Percentiles rank a stretch among this genome's conserved stretches.
Evolutionary conservation across 371 early-diverging fungal genomes (phyloP).

Genomic region (Mucor saturninus): DNA sequence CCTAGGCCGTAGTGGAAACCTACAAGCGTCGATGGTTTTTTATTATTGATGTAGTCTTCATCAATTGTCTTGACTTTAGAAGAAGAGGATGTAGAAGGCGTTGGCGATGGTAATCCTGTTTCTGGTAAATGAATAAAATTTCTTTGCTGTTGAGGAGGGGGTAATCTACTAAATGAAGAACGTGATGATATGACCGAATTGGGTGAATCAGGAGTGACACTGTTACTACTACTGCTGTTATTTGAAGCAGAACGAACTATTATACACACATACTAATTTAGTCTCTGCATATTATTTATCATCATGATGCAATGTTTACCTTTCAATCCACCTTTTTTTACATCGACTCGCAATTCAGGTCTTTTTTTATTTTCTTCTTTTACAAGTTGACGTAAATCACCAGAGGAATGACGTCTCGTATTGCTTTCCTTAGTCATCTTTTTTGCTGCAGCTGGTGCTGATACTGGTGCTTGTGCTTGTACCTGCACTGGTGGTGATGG

Average conservation of each 20-base stretch:
- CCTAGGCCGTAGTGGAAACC: slow-evolving; percentile 50
- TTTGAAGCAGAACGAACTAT: slow-evolving; percentile 13
- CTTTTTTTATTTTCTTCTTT: slow-evolving; percentile 24
- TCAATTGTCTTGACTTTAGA: slow-evolving; percentile 8
- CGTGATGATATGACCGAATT: slow-evolving; percentile 41
- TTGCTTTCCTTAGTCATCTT: neutral
- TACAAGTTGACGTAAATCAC: slow-evolving; percentile 33
- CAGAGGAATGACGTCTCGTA: slow-evolving; percentile 29
- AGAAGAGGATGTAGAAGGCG: slow-evolving; percentile 44
- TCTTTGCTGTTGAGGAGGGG: slow-evolving; percentile 31
- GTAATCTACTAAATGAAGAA: slow-evolving; percentile 31
- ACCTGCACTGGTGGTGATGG: neutral
- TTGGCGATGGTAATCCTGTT: slow-evolving; percentile 40
- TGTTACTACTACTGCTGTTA: slow-evolving; percentile 11
- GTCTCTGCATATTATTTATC: slow-evolving; percentile 1
- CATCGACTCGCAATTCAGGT: slow-evolving; percentile 37
- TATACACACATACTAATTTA: neutral
- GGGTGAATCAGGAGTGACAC: slow-evolving; percentile 41
- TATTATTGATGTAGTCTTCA: slow-evolving; percentile 18
- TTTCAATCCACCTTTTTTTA: slow-evolving; percentile 36
- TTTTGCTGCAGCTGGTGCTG: slow-evolving; percentile 7
- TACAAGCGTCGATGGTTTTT: slow-evolving; percentile 14
- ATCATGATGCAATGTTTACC: slow-evolving; percentile 26
- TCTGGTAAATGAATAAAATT: slow-evolving; percentile 21
- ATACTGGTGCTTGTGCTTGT: neutral